Evolutionary conservation across 2,329 filamentous ascomycete genomes (phyloP), one percentile per base, ranked within the genome.

Genomic region (Botrytis elliptica): DNA sequence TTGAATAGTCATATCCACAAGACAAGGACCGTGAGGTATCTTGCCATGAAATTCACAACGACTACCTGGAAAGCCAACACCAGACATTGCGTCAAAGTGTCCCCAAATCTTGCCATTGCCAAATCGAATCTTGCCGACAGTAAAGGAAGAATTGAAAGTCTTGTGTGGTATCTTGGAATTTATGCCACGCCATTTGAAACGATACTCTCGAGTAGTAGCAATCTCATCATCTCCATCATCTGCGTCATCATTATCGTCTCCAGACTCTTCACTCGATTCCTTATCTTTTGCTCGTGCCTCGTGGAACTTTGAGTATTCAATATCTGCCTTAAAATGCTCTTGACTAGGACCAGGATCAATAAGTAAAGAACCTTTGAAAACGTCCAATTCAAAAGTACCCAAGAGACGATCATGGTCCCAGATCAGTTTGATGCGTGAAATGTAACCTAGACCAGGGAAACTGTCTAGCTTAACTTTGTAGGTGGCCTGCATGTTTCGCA

Each of bases 41-140:
- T 68, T 68, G 25, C 66, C 66, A 33, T 68, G 66, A 42, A 68
- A 68, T 18, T 57, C 66, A 57, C 49, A 68, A 7, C 49, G 66
- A 33, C 66, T 18, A 42, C 66, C n/a, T n/a, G 25, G 49, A 42
- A 57, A 68, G 0, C 66, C 66, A 9, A 42, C 66, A 9, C 66
- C 66, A 20, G 66, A 68, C 66, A 68, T 68, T 8, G 66, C 66
- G 7, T 68, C 66, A 42, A 68, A 68, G 8, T 42, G 25, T 20
- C 66, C 66, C 66, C 66, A 68, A 25, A 68, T 68, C 36, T 68
- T 68, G 18, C 66, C 66, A 5, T 68, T 68, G 10, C 66, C 66
- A 57, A 68, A 68, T 10, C 66, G 66, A 57, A 68, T 57, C 38
- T 40, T 68, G 18, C 66, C 66, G 6, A 57, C n/a, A 40, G 66